A percentile compares a stretch with the other conserved stretches of the same genome.
phyloP scores from a whole-genome alignment of 2,329 filamentous ascomycete genomes.

The Cladosporium phlei region DNA sequence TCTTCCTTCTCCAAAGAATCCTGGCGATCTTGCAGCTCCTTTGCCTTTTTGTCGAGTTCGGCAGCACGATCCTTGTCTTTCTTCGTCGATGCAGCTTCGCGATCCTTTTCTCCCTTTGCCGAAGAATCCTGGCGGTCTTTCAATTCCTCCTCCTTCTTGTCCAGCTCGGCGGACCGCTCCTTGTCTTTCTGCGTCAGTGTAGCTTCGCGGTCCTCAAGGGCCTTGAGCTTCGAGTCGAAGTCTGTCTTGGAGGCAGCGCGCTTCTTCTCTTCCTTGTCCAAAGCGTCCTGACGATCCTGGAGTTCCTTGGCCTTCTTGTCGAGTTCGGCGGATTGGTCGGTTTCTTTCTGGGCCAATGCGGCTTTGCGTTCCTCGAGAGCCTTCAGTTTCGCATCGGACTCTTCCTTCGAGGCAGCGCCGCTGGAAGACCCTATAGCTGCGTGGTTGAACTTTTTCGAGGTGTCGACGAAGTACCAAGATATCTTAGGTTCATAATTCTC shows the following conservation, averaged over 20 bases:
- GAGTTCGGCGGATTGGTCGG: neutral
- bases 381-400: constrained; percentile 8
- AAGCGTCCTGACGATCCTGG: constrained; percentile 1
- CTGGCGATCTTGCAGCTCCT: constrained; percentile 3
- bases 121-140: neutral
- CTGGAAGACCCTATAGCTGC: neutral
- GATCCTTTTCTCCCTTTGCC: neutral
- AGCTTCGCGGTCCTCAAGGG: constrained; percentile 11
- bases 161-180: neutral
- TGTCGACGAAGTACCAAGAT: constrained; percentile 10
- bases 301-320: constrained; percentile 2
- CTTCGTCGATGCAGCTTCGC: neutral
- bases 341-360: neutral
- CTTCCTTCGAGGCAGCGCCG: neutral
- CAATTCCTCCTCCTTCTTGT: constrained; percentile 2
- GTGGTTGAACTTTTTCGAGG: constrained; percentile 3
- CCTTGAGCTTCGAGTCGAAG: constrained; percentile 10
- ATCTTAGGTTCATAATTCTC: neutral
- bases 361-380: constrained; percentile 11
- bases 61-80: neutral
- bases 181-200: neutral
- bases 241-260: constrained; percentile 1
- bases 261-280: constrained; percentile 3
- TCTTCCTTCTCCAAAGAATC: constrained; percentile 3
- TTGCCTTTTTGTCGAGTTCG: neutral